Evolutionary conservation across 2,329 filamentous ascomycete genomes (phyloP).

Genomic region (Verticillium nonalfalfae): DNA sequence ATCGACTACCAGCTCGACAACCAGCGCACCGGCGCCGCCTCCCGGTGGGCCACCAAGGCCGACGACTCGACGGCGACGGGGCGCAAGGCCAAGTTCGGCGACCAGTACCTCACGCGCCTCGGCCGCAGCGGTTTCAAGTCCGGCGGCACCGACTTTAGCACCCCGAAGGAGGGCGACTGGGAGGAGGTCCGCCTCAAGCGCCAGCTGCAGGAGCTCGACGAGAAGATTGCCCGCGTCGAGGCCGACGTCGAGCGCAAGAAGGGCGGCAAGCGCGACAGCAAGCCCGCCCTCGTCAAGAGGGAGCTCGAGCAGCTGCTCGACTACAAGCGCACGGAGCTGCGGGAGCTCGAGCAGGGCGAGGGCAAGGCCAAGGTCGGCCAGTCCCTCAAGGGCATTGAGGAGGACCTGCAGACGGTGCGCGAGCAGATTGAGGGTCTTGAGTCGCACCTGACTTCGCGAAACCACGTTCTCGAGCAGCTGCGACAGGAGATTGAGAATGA

Average conservation of each 20-base stretch:
- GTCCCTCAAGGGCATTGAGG: constrained; percentile 68
- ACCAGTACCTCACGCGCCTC: constrained; percentile 88
- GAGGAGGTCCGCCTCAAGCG: constrained; percentile 94
- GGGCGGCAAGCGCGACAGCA: constrained; percentile 64
- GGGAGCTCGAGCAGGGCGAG: constrained; percentile 67
- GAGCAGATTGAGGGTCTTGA: constrained; percentile 93
- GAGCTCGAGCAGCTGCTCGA: constrained; percentile 92
- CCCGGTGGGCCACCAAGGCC: constrained; percentile 72
- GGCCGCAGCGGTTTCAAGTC: constrained; percentile 78
- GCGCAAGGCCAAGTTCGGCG: constrained; percentile 94
- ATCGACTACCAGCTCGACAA: constrained; percentile 94
- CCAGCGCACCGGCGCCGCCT: constrained; percentile 54
- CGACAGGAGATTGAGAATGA: constrained; percentile 81
- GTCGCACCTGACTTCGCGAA: constrained; percentile 68
- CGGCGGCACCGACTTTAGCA: constrained; percentile 83
- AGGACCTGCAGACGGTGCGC: constrained; percentile 83
- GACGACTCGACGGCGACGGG: constrained; percentile 79
- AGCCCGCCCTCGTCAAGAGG: constrained; percentile 86
- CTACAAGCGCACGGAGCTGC: constrained; percentile 79
- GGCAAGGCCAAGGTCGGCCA: constrained; percentile 64
- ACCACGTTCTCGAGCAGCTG: constrained; percentile 70
- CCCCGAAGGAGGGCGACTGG: constrained; percentile 73
- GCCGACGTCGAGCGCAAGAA: constrained; percentile 59
- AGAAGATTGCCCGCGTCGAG: constrained; percentile 80
- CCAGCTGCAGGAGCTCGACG: constrained; percentile 82